phyloP scores from a whole-genome alignment of 2,329 filamentous ascomycete genomes.

The Alternaria arborescens region DNA sequence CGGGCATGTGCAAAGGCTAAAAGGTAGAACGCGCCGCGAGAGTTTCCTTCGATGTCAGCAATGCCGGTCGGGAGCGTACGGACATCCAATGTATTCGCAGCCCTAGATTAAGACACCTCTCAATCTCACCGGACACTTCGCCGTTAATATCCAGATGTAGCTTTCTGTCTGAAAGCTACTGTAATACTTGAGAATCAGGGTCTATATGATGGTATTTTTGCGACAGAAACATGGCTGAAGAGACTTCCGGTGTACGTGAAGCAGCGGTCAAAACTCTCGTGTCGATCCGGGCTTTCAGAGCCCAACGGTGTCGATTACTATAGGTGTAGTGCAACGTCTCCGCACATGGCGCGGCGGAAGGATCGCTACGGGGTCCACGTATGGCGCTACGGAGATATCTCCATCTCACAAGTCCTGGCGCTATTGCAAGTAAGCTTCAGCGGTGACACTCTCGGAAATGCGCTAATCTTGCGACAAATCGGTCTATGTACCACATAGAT shows the following conservation, averaged over 20 bases:
- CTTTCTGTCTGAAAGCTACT: not conserved
- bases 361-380: not conserved
- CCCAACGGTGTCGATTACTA: not conserved
- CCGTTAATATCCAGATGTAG: not conserved
- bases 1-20: not conserved
- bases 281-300: not conserved
- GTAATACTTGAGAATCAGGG: not conserved
- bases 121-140: not conserved
- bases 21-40: not conserved
- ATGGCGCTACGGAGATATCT: slow-evolving; percentile 6
- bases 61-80: not conserved
- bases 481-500: not conserved
- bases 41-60: not conserved
- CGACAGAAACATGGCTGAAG: not conserved
- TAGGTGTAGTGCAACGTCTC: not conserved
- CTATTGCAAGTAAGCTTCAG: not conserved
- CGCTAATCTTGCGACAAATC: not conserved
- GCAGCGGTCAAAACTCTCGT: slow-evolving; percentile 6
- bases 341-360: not conserved
- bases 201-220: not conserved
- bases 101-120: not conserved
- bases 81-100: not conserved
- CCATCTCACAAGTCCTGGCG: slow-evolving; percentile 1
- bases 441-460: not conserved
- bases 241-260: not conserved